Evolutionary conservation across 345 rosid species (phyloP), one percentile per base, ranked within the genome.

Genomic region (Stellera chamaejasme): DNA sequence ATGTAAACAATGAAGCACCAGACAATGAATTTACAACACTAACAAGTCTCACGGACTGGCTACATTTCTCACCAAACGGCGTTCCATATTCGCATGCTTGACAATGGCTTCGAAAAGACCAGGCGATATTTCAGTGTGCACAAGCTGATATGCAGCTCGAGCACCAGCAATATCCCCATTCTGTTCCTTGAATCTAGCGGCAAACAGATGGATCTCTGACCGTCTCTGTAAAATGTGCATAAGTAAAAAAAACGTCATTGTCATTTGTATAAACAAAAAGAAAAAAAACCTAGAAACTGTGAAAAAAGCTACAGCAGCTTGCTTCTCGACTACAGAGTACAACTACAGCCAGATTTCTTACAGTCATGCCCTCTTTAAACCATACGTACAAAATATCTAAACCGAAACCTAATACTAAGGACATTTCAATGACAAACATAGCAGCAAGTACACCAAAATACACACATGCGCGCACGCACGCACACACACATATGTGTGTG

Each of bases 71-170:
- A 90, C 97, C 77, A 76, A 75, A 48, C 97, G 78, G 13, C n/a
- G 66, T 71, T 94, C 99, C 99, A 94, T 90, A 75, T 90, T 83
- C 3, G 96, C 97, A 70, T 94, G 99, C 73, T 87, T 90, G 25
- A 79, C 76, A 69, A 94, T 82, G 43, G 97, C 99, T 78, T 94
- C 99, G 60, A 94, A 69, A 60, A 94, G 85, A 54, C 95, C 99
- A 14, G 99, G 99, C 36, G 99, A 71, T 61, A 81, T 80, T 78
- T 94, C 96, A 61, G 81, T 27, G 63, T 94, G 97, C 51, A 94
- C 73, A 59, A 82, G 84, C 68, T 85, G 90, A 69, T 69, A 94
- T 13, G 95, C 92, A 66, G 97, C 96, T 65, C 81, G 79, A 68
- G 99, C 96, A 61, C 96, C 97, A 57, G 69, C 59, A 50, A 85